Base-by-base conservation (phyloP, 2,329 filamentous ascomycete genomes). In the Cadophora gregata region DNA sequence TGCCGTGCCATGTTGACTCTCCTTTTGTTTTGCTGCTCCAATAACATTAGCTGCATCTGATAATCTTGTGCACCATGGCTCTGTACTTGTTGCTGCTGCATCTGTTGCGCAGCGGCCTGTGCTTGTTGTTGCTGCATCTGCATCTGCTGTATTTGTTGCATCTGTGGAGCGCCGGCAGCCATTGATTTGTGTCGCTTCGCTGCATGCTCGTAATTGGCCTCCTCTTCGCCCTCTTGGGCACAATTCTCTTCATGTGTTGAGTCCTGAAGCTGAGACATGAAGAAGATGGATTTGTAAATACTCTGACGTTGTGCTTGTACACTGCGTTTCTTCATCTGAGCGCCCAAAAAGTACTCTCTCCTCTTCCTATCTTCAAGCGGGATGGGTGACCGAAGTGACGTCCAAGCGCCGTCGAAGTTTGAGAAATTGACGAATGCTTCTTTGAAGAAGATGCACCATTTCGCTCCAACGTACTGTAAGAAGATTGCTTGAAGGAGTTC, bases 1-100 rank as follows among this genome's bases (percentile, higher is more conserved):
- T 64, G 55, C 14, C 27, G 45, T 12, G 55, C 38, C 55, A 67
- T 65, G 60, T 62, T 21, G 56, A 93, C 78, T 94, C 94, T 74
- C 93, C 94, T 86, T 91, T 91, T 86, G 24, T 51, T 53, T n/a
- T 62, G 59, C 47, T 63, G 61, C 48, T 51, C 50, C 61, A 56
- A 25, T n/a, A 93, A 96, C 77, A 94, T 94, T 78, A 97, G 92
- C 89, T 97, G 93, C 92, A 97, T 97, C 14, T 61, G 56, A 33
- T 33, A 42, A 27, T 53, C 33, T 38, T 65, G 58, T 8, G 2
- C 21, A 27, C 45, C 59, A 25, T 19, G 45, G 14, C 45, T 47
- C 8, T 14, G 25, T 42, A 87, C 84, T 89, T 89, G 85, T 87
- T 60, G 47, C 19, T 65, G 56, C n/a, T 45, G 42, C 14, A 42